phyloP scores from a whole-genome alignment of 306 rosid genomes.

The Cucurbita moschata region DNA sequence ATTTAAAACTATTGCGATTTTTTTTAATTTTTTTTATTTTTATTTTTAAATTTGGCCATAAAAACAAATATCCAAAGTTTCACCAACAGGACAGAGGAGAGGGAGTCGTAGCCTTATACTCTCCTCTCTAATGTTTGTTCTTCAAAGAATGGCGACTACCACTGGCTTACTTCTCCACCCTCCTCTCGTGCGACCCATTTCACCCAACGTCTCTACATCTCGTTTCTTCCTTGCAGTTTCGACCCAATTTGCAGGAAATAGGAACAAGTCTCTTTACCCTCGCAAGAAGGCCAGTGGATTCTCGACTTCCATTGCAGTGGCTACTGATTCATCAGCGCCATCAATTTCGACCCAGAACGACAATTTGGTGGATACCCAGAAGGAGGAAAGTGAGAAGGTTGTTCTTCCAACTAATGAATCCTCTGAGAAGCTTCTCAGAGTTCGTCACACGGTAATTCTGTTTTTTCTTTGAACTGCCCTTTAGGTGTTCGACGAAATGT shows the following conservation, averaged over 20 bases:
- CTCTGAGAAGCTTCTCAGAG: slow-evolving; percentile 60
- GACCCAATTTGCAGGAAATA: neutral
- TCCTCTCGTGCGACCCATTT: slow-evolving; percentile 20
- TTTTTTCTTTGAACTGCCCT: neutral
- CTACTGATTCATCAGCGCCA: slow-evolving; percentile 33
- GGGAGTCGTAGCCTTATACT: neutral
- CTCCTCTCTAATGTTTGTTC: slow-evolving; percentile 18
- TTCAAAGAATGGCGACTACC: slow-evolving; percentile 38
- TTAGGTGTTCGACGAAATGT: neutral
- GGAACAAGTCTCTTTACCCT: slow-evolving; percentile 5
- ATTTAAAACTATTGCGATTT: too few relatives aligned
- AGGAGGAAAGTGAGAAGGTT: slow-evolving; percentile 16
- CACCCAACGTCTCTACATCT: slow-evolving; percentile 9
- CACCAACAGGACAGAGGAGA: slow-evolving; percentile 15
- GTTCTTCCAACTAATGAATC: slow-evolving; percentile 79
- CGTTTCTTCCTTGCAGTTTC: slow-evolving; percentile 17
- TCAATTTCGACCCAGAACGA: slow-evolving; percentile 13
- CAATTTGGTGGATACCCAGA: slow-evolving; percentile 7
- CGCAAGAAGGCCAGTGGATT: slow-evolving; percentile 13
- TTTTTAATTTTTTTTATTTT: too few relatives aligned
- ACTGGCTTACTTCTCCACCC: slow-evolving; percentile 17
- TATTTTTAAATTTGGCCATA: too few relatives aligned
- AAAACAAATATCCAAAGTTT: slow-evolving; percentile 4
- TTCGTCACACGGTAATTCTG: slow-evolving; percentile 64
- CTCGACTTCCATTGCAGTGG: slow-evolving; percentile 30